Conservation (phyloP, 2,329 filamentous ascomycete species). For the Epichloe brachyelytri region DNA sequence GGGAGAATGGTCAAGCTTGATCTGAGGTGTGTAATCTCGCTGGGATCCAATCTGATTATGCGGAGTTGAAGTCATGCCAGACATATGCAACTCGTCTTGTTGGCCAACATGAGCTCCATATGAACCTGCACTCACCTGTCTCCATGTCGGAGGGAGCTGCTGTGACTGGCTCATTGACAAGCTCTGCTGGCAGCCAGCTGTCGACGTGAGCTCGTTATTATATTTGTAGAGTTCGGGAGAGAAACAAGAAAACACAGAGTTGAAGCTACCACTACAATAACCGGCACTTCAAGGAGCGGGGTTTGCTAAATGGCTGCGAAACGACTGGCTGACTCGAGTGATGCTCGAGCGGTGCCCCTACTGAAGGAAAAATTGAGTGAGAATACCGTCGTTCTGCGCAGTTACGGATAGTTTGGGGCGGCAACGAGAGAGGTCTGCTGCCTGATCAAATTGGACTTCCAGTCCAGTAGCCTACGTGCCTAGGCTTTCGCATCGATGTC, state of each 20-base stretch:
- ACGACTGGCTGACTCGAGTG: too few relatives aligned
- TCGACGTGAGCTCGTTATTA: background rate
- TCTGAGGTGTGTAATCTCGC: slow-evolving; percentile 37
- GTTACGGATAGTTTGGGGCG: background rate
- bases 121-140: slow-evolving; percentile 11
- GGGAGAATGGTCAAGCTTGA: slow-evolving; percentile 35
- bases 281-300: too few relatives aligned
- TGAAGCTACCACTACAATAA: too few relatives aligned
- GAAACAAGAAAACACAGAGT: background rate
- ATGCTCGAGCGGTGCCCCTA: too few relatives aligned
- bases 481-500: background rate
- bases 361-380: too few relatives aligned
- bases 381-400: background rate
- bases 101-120: slow-evolving; percentile 16
- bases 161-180: slow-evolving; percentile 28
- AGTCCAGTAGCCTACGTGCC: background rate
- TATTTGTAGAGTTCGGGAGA: background rate
- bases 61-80: slow-evolving; percentile 26
- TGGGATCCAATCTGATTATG: slow-evolving; percentile 26
- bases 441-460: too few relatives aligned
- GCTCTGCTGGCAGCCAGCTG: background rate
- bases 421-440: too few relatives aligned
- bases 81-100: slow-evolving; percentile 44
- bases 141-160: slow-evolving; percentile 20
- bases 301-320: background rate